Conservation (phyloP, 2,329 filamentous ascomycete genomes). For the Emericellopsis cladophorae region DNA sequence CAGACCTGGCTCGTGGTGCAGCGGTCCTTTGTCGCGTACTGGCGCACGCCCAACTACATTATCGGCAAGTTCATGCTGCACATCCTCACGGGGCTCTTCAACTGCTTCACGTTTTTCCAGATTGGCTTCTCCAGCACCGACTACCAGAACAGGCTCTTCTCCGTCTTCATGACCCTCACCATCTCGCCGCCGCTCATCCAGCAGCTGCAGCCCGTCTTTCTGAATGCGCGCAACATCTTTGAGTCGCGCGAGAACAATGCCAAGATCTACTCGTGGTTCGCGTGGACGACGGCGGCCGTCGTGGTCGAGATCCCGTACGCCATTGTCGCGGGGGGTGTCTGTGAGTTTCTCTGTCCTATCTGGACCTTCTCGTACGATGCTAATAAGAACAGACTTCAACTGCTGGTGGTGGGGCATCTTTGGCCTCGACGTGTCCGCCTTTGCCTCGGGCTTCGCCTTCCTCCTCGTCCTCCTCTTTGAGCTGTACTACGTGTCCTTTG, state of each 20-base stretch:
- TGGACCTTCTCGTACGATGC: too few species aligned
- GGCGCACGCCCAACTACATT: constrained; percentile 52
- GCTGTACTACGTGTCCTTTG: constrained; percentile 51
- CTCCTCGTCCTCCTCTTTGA: constrained; percentile 55
- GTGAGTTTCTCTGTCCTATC: too few species aligned
- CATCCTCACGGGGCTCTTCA: constrained; percentile 52
- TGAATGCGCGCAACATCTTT: constrained; percentile 55
- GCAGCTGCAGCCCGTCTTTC: constrained; percentile 62
- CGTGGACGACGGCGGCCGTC: constrained; percentile 53
- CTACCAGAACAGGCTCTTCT: constrained; percentile 61
- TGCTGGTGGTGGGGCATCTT: constrained; percentile 47
- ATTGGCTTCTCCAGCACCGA: constrained; percentile 44
- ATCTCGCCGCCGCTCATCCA: constrained; percentile 65
- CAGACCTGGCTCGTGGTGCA: constrained; percentile 43
- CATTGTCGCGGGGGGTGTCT: constrained; percentile 40
- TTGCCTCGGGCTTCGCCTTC: constrained; percentile 49
- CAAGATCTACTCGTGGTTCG: constrained; percentile 69
- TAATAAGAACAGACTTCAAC: constrained; percentile 10
- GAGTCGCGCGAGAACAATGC: constrained; percentile 60
- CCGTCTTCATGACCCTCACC: constrained; percentile 64
- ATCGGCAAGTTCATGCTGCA: constrained; percentile 50
- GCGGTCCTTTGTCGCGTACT: constrained; percentile 49
- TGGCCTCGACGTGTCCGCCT: constrained; percentile 35
- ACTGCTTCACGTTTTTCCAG: constrained; percentile 58
- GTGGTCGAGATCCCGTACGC: constrained; percentile 60